Evolutionary conservation across 2,329 filamentous ascomycete species (phyloP).

Genomic region (Cryoendolithus antarcticus): DNA sequence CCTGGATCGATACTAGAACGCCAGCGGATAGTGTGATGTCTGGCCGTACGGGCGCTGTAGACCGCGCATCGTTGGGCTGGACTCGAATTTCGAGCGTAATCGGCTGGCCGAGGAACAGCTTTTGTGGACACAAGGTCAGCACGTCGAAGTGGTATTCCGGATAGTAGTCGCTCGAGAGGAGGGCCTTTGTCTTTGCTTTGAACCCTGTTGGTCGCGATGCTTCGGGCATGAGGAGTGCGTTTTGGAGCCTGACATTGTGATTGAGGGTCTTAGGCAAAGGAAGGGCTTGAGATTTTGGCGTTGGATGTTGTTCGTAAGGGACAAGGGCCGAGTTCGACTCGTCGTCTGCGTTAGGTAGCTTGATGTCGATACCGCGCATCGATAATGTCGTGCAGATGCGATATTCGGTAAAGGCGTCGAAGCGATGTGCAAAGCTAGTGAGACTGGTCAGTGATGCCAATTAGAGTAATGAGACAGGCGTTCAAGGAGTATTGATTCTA

Average conservation of each 20-base stretch:
- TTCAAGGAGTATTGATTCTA: no score
- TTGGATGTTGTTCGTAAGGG: constrained; percentile 5
- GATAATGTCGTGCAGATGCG: constrained; percentile 1
- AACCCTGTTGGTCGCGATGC: constrained; percentile 10
- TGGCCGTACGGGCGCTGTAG: constrained; percentile 3
- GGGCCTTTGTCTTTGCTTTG: constrained; percentile 12
- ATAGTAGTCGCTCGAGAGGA: constrained; percentile 11
- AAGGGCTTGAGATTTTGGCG: neutral
- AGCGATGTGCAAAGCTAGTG: neutral
- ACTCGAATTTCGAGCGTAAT: constrained; percentile 2
- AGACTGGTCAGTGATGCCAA: neutral
- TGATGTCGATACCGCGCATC: constrained; percentile 6
- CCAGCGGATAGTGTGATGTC: constrained; percentile 2
- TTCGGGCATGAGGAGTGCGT: constrained; percentile 11
- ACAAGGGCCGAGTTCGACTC: neutral
- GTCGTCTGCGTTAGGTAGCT: neutral
- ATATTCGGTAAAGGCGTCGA: constrained; percentile 4
- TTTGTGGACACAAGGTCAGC: neutral
- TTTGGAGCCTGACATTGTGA: constrained; percentile 7
- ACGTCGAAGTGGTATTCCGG: constrained; percentile 11
- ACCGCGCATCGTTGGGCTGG: constrained; percentile 1
- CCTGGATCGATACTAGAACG: neutral
- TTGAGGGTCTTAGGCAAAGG: neutral
- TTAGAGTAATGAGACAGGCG: no score
- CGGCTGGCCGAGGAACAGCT: constrained; percentile 2